These are phyloP conservation scores for Talaromyces rugulosus DNA, from an alignment of 2,329 filamentous ascomycete genomes.

Conservation along the genomic window DNA sequence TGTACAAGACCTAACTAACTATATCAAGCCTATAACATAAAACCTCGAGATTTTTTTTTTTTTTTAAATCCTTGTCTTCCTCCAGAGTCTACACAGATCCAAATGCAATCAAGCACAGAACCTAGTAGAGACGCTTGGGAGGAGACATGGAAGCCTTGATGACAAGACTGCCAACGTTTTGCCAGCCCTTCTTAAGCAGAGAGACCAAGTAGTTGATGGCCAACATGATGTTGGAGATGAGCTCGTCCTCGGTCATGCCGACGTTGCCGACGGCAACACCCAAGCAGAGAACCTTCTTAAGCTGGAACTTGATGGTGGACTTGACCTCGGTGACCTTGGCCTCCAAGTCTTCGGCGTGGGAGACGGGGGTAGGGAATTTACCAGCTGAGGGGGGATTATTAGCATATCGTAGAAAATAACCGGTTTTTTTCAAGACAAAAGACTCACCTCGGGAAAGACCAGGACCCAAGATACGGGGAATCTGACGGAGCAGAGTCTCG, in stretches of 20 bases:
- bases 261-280: slow-evolving; percentile 99
- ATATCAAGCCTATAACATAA: slow-evolving; percentile 6
- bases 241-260: slow-evolving; percentile 91
- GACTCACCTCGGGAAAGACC: slow-evolving; percentile 89
- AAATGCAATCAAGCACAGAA: slow-evolving; percentile 26
- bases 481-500: slow-evolving; percentile 98
- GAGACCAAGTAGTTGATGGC: slow-evolving; percentile 99
- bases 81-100: slow-evolving; percentile 4
- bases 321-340: slow-evolving; percentile 99
- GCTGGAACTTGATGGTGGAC: slow-evolving; percentile 99
- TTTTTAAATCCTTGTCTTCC: background rate
- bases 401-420: slow-evolving; percentile 24
- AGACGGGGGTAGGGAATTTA: slow-evolving; percentile 99
- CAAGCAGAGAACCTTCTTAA: slow-evolving; percentile 99
- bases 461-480: slow-evolving; percentile 97
- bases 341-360: slow-evolving; percentile 88
- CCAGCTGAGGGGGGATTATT: slow-evolving; percentile 61
- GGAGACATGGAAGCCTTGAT: slow-evolving; percentile 99
- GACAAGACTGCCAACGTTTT: slow-evolving; percentile 99
- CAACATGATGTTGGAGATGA: slow-evolving; percentile 99
- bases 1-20: slow-evolving; percentile 11
- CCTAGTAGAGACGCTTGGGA: slow-evolving; percentile 95
- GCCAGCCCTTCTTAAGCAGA: slow-evolving; percentile 99
- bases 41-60: slow-evolving; percentile 7
- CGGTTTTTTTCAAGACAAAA: background rate